Conservation (phyloP, 495 filamentous ascomycete genomes). For the Glonium stellatum region DNA sequence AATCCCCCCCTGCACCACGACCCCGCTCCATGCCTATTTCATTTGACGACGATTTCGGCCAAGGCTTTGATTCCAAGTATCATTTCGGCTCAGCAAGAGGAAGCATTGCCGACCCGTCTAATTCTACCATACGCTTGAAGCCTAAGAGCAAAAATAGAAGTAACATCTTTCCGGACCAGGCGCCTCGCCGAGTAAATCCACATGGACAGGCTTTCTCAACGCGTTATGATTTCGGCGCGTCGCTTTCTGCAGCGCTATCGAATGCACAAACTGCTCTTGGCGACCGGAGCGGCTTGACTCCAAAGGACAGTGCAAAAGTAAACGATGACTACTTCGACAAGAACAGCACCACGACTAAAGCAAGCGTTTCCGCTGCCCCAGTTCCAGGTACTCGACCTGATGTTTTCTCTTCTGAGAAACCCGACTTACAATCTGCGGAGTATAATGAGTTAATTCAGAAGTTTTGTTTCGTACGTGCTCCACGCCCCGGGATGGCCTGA, state of each 20-base stretch:
- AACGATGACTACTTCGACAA: conserved; percentile 28
- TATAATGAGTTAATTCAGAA: conserved; percentile 94
- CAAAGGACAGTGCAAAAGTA: conserved; percentile 16
- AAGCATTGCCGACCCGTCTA: conserved; percentile 46
- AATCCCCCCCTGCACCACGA: conserved; percentile 43
- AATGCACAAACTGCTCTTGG: conserved; percentile 49
- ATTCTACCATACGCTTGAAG: conserved; percentile 38
- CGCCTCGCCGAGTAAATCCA: conserved; percentile 50
- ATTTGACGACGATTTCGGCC: conserved; percentile 61
- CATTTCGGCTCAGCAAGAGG: conserved; percentile 50
- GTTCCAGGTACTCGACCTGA: conserved; percentile 38
- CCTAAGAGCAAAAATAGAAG: conserved; percentile 27
- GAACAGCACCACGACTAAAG: conserved; percentile 21
- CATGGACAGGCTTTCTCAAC: conserved; percentile 75
- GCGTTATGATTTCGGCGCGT: conserved; percentile 89
- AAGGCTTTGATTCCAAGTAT: conserved; percentile 46
- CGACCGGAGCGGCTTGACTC: conserved; percentile 41
- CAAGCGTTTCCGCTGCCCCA: conserved; percentile 14
- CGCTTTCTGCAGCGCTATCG: conserved; percentile 75
- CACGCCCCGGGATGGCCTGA: conserved; percentile 23
- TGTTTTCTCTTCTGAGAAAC: conserved; percentile 47
- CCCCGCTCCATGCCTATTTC: conserved; percentile 57
- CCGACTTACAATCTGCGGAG: conserved; percentile 68
- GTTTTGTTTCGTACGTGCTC: conserved; percentile 93
- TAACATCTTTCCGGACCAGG: conserved; percentile 32